Conservation (phyloP, 225 moss, liverwort and hornwort species). For the Anthoceros angustus region DNA sequence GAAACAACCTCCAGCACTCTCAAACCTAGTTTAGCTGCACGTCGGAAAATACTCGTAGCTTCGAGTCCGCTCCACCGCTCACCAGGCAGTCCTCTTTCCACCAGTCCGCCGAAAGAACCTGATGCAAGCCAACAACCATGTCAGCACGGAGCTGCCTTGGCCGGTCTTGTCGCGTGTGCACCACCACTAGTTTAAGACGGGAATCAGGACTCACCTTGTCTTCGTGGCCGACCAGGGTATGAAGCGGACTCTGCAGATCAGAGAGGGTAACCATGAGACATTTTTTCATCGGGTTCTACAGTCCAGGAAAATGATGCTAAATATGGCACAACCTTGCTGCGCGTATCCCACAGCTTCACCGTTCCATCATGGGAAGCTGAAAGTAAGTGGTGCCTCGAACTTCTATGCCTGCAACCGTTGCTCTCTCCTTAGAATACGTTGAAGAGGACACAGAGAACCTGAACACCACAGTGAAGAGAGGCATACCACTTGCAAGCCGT, state of each 20-base stretch:
- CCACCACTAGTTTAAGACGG: not conserved
- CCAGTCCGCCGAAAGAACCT: conserved; percentile 87
- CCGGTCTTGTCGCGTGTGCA: not conserved
- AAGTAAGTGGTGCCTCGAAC: conserved; percentile 44
- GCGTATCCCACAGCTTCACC: conserved; percentile 71
- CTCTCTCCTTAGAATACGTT: not conserved
- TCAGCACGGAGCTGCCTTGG: not conserved
- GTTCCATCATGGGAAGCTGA: conserved; percentile 72
- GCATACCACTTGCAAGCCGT: conserved; percentile 77
- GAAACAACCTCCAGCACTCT: not conserved
- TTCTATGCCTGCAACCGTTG: conserved; percentile 37
- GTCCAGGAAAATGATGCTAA: not conserved
- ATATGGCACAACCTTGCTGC: conserved; percentile 24
- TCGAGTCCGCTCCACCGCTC: conserved; percentile 64
- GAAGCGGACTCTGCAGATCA: conserved; percentile 37
- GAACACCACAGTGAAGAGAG: not conserved
- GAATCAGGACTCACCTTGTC: conserved; percentile 34
- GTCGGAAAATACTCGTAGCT: conserved; percentile 32
- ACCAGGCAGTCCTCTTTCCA: conserved; percentile 63
- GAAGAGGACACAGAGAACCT: not conserved
- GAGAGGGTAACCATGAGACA: not conserved
- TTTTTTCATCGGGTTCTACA: not conserved
- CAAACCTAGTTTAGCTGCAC: conserved; percentile 9
- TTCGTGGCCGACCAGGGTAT: conserved; percentile 39
- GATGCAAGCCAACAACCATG: conserved; percentile 3